phyloP scores from a whole-genome alignment of 2,329 filamentous ascomycete species.

The Calycina marina region DNA sequence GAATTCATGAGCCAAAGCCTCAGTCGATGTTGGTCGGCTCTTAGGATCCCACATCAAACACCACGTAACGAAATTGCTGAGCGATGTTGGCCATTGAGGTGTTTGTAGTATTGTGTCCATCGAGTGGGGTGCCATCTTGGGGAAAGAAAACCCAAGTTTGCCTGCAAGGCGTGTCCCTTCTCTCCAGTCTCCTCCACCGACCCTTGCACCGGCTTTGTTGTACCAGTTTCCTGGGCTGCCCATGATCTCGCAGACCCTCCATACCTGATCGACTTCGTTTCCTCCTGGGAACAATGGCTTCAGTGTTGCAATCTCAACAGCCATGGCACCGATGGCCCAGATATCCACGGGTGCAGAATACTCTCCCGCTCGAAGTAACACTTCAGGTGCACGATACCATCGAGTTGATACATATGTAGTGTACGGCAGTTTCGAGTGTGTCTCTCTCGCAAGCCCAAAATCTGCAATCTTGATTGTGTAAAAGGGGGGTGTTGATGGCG shows the following conservation, averaged over 20 bases:
- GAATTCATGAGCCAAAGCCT: constrained; percentile 92
- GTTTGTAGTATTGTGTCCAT: constrained; percentile 87
- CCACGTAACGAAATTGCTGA: constrained; percentile 93
- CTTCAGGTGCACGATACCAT: constrained; percentile 91
- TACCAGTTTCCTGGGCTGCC: constrained; percentile 97
- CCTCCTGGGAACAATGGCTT: constrained; percentile 95
- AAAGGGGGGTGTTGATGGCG: constrained; percentile 79
- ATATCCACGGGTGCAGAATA: constrained; percentile 98
- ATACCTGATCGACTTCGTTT: constrained; percentile 98
- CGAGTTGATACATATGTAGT: constrained; percentile 96
- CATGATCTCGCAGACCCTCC: constrained; percentile 99
- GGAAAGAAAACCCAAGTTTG: constrained; percentile 96
- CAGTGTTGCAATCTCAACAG: constrained; percentile 88
- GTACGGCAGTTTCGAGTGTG: constrained; percentile 89
- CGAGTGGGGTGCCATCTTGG: constrained; percentile 95
- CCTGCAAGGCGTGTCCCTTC: constrained; percentile 85
- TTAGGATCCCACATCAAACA: constrained; percentile 99
- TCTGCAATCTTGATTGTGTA: constrained; percentile 99
- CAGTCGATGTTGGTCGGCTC: constrained; percentile 74
- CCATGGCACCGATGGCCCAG: constrained; percentile 97
- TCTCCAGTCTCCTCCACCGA: constrained; percentile 95
- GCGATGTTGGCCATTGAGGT: constrained; percentile 79
- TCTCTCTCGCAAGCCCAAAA: constrained; percentile 94
- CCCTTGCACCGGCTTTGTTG: constrained; percentile 71
- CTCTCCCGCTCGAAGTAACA: constrained; percentile 82